A percentile compares a stretch with the other conserved stretches of the same genome.
Evolutionary conservation across 768 basidiomycete species (phyloP).

Genomic region (Hirschioporus abietinus): DNA sequence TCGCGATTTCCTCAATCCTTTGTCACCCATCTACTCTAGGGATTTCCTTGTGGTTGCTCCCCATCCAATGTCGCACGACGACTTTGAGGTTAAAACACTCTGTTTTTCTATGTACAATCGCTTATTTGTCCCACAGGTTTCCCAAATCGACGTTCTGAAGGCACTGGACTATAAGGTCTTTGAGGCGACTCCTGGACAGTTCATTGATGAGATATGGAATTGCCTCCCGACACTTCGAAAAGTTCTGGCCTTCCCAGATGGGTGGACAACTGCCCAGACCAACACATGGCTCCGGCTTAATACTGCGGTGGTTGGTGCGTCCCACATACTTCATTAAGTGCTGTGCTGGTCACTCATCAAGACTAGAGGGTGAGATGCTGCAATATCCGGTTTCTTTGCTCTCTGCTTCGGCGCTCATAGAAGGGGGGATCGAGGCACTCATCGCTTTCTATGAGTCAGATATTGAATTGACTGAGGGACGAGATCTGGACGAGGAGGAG

Average conservation of each 20-base stretch:
- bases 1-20: constrained; percentile 55
- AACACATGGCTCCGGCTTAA: constrained; percentile 50
- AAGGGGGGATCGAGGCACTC: constrained; percentile 37
- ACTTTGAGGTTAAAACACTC: constrained; percentile 43
- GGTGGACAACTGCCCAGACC: constrained; percentile 42
- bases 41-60: constrained; percentile 51
- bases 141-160: constrained; percentile 51
- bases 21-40: constrained; percentile 43
- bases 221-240: constrained; percentile 47
- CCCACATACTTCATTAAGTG: constrained; percentile 5
- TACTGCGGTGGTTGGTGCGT: constrained; percentile 35
- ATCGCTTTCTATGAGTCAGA: constrained; percentile 30
- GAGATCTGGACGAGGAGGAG: neutral
- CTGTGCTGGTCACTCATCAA: neutral
- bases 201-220: constrained; percentile 55
- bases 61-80: constrained; percentile 36
- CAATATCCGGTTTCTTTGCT: constrained; percentile 49
- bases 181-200: constrained; percentile 39
- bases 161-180: constrained; percentile 45
- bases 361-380: constrained; percentile 47
- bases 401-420: constrained; percentile 46
- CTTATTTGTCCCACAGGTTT: constrained; percentile 31
- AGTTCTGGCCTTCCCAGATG: constrained; percentile 30
- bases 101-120: neutral
- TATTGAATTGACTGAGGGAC: neutral